phyloP scores from a whole-genome alignment of 2,329 filamentous ascomycete genomes.

The Neocucurbitaria cava region DNA sequence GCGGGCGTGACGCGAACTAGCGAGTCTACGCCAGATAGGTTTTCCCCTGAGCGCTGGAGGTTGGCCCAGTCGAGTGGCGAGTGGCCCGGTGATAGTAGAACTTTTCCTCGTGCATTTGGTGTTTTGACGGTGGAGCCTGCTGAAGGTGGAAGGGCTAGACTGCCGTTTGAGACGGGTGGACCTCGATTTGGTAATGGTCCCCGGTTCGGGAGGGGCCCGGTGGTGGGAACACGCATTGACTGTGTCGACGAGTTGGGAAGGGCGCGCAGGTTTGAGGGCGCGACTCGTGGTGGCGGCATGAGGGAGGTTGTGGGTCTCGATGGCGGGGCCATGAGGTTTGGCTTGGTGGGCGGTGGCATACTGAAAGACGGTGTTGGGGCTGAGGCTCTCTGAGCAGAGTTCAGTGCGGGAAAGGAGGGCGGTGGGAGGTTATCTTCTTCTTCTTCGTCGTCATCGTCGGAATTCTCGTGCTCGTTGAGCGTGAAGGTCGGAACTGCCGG shows the following conservation, averaged over 20 bases:
- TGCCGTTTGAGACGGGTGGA: constrained; percentile 50
- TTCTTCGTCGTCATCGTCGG: constrained; percentile 24
- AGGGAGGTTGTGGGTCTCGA: constrained; percentile 36
- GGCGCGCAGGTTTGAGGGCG: constrained; percentile 46
- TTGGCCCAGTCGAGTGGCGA: constrained; percentile 96
- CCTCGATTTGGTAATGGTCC: constrained; percentile 52
- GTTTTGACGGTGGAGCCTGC: constrained; percentile 43
- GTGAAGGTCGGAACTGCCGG: constrained; percentile 45
- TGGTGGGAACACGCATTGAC: constrained; percentile 51
- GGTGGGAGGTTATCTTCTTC: constrained; percentile 47
- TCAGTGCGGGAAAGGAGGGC: constrained; percentile 54
- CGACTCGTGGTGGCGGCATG: constrained; percentile 47
- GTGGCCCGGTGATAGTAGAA: constrained; percentile 86
- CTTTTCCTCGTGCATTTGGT: constrained; percentile 64
- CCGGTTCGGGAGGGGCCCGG: constrained; percentile 58
- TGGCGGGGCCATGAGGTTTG: constrained; percentile 46
- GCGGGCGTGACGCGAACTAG: constrained; percentile 79
- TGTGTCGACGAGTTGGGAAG: constrained; percentile 34
- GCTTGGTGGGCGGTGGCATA: constrained; percentile 27
- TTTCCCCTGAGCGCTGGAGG: constrained; percentile 72
- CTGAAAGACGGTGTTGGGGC: constrained; percentile 19
- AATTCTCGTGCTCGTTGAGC: constrained; percentile 42
- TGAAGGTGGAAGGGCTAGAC: constrained; percentile 44
- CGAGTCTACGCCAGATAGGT: constrained; percentile 59
- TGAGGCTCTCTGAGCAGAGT: constrained; percentile 55